Percentiles rank a stretch among this genome's conserved stretches.
phyloP scores from a whole-genome alignment of 768 basidiomycete genomes.

The Amanita thiersii region DNA sequence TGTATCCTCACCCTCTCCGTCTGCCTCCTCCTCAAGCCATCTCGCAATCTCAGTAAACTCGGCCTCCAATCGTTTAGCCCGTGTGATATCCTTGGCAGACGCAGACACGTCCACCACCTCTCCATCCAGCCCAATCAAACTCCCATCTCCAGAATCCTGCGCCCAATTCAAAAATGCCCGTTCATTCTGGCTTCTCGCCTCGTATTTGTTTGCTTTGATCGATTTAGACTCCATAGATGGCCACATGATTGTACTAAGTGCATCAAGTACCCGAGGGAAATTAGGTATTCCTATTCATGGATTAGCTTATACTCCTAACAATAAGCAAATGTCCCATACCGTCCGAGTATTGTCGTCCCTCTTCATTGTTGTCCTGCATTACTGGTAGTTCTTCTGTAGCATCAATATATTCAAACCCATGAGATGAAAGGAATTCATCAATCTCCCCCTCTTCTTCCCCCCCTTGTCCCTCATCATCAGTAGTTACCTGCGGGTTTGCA shows the following conservation, averaged over 20 bases:
- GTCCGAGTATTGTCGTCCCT: conserved; percentile 7
- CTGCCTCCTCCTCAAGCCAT: conserved; percentile 59
- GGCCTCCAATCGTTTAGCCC: conserved; percentile 27
- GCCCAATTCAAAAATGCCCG: conserved; percentile 34
- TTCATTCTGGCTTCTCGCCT: conserved; percentile 21
- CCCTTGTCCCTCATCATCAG: conserved; percentile 13
- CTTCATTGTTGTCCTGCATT: conserved; percentile 6
- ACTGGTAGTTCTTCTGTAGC: conserved; percentile 22
- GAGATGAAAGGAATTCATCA: conserved; percentile 58
- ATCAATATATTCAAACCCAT: conserved; percentile 76
- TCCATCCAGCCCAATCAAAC: conserved; percentile 17
- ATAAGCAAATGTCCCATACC: conserved; percentile 14
- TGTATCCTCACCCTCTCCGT: conserved; percentile 19
- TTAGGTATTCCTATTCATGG: conserved; percentile 33
- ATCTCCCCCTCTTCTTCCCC: conserved; percentile 42
- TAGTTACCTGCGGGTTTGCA: conserved; percentile 9
- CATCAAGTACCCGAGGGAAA: conserved; percentile 66
- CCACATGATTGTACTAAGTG: conserved; percentile 86
- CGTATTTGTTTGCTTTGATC: conserved; percentile 12
- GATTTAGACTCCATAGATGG: conserved; percentile 55
- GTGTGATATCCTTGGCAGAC: conserved; percentile 14
- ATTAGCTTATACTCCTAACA: conserved; percentile 1
- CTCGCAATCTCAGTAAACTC: conserved; percentile 54
- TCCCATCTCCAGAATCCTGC: conserved; percentile 28
- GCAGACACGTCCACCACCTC: conserved; percentile 9